Evolutionary conservation across 768 basidiomycete species (phyloP).

Genomic region (Trametes cinnabarina): DNA sequence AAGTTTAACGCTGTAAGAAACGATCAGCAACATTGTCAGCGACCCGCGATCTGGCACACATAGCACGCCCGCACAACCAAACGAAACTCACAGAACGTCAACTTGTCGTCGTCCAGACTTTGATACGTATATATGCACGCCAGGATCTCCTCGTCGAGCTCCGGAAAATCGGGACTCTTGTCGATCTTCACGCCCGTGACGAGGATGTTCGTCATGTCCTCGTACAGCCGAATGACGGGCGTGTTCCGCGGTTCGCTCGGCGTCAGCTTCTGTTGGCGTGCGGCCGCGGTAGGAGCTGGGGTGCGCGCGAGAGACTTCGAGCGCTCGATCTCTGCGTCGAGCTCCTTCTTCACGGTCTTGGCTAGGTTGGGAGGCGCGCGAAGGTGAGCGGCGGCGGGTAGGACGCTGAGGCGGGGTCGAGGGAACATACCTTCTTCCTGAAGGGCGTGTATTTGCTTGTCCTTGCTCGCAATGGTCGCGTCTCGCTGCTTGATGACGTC

Average conservation of each 20-base stretch:
- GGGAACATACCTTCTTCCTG: slow-evolving; percentile 40
- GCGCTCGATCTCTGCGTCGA: slow-evolving; percentile 63
- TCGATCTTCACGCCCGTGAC: slow-evolving; percentile 60
- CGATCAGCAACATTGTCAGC: neutral
- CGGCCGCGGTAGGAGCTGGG: slow-evolving; percentile 36
- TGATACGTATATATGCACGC: slow-evolving; percentile 63
- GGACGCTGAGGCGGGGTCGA: slow-evolving; percentile 3
- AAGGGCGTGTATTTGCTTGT: slow-evolving; percentile 46
- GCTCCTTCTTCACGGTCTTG: slow-evolving; percentile 49
- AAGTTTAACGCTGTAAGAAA: slow-evolving; percentile 58
- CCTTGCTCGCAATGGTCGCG: slow-evolving; percentile 40
- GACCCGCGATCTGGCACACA: no score
- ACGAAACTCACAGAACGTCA: slow-evolving; percentile 8
- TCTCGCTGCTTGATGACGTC: slow-evolving; percentile 44
- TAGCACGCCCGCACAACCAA: neutral
- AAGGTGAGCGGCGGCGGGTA: neutral
- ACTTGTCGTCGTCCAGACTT: neutral
- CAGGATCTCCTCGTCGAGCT: slow-evolving; percentile 59
- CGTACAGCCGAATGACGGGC: slow-evolving; percentile 71
- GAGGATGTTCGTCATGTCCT: slow-evolving; percentile 80
- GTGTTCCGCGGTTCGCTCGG: slow-evolving; percentile 57
- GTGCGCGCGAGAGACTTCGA: slow-evolving; percentile 40
- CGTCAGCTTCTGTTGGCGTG: slow-evolving; percentile 33
- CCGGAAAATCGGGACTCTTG: slow-evolving; percentile 36
- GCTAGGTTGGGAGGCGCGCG: slow-evolving; percentile 35